Conservation (phyloP, 73 alveolate species). For the Loxodes magnus region DNA sequence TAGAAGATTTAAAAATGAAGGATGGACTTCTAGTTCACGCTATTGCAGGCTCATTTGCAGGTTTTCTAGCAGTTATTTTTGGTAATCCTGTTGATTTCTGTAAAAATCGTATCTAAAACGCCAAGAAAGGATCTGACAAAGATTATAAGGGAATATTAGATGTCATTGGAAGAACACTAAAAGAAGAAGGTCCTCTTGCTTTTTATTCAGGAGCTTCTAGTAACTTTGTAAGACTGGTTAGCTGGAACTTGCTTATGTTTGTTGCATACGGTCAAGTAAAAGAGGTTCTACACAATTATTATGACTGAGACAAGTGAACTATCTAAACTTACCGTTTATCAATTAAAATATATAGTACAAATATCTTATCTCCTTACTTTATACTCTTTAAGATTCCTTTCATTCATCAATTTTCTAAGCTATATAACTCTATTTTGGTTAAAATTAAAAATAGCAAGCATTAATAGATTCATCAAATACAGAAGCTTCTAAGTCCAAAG, state of each 20-base stretch:
- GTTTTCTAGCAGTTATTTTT: slow-evolving; percentile 22
- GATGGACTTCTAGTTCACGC: slow-evolving; percentile 19
- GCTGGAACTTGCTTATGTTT: slow-evolving; percentile 26
- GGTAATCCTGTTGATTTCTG: slow-evolving; percentile 40
- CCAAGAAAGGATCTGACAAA: slow-evolving; percentile 12
- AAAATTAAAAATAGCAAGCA: too few species aligned
- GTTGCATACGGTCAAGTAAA: slow-evolving; percentile 5
- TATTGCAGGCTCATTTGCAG: slow-evolving; percentile 30
- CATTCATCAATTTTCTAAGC: too few species aligned
- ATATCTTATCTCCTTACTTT: too few species aligned
- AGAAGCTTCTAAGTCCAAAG: too few species aligned
- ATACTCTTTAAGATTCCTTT: too few species aligned
- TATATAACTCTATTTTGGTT: too few species aligned
- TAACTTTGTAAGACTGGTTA: slow-evolving; percentile 26
- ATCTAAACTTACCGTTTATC: too few species aligned
- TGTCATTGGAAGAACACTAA: slow-evolving; percentile 15
- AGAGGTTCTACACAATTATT: too few species aligned
- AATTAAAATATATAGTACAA: too few species aligned
- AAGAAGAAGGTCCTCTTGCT: slow-evolving; percentile 35
- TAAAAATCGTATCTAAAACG: slow-evolving; percentile 26
- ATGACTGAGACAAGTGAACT: too few species aligned
- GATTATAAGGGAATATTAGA: slow-evolving; percentile 22
- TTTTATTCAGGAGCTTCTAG: slow-evolving; percentile 37
- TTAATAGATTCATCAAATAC: too few species aligned
- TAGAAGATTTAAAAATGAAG: slow-evolving; percentile 10